Conservation (phyloP, 306 rosid species). For the Vigna trinervia region DNA sequence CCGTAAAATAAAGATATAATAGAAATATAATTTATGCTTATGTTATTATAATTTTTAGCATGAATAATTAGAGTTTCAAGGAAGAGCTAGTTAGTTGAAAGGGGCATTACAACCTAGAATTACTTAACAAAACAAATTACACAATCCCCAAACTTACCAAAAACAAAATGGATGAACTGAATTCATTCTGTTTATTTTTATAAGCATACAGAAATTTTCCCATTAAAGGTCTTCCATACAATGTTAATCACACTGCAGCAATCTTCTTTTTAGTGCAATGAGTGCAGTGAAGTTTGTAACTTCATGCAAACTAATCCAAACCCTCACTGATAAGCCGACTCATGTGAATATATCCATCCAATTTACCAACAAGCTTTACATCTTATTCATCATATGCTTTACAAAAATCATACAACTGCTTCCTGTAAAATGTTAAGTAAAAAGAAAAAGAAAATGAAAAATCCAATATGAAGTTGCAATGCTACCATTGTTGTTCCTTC, state of each 20-base stretch:
- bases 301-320: neutral
- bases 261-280: neutral
- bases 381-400: constrained; percentile 17
- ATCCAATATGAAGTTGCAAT: constrained; percentile 35
- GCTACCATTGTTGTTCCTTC: constrained; percentile 35
- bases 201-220: constrained; percentile 31
- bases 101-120: too few species aligned
- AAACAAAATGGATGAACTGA: neutral
- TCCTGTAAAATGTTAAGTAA: constrained; percentile 19
- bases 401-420: constrained; percentile 42
- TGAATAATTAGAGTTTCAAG: too few species aligned
- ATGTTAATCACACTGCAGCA: constrained; percentile 21
- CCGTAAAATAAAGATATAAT: too few species aligned
- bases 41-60: too few species aligned
- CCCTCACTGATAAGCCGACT: neutral
- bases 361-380: constrained; percentile 23
- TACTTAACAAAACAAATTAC: neutral
- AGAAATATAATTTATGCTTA: too few species aligned
- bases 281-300: neutral
- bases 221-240: constrained; percentile 9
- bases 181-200: constrained; percentile 2
- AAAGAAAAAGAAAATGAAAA: constrained; percentile 3
- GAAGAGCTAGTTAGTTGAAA: too few species aligned
- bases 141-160: neutral
- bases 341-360: neutral